Percentiles rank a stretch among this genome's conserved stretches.
These are phyloP conservation scores for Tolypocladium cylindrosporum DNA, from an alignment of 2,329 filamentous ascomycete genomes.

Conservation along the genomic window DNA sequence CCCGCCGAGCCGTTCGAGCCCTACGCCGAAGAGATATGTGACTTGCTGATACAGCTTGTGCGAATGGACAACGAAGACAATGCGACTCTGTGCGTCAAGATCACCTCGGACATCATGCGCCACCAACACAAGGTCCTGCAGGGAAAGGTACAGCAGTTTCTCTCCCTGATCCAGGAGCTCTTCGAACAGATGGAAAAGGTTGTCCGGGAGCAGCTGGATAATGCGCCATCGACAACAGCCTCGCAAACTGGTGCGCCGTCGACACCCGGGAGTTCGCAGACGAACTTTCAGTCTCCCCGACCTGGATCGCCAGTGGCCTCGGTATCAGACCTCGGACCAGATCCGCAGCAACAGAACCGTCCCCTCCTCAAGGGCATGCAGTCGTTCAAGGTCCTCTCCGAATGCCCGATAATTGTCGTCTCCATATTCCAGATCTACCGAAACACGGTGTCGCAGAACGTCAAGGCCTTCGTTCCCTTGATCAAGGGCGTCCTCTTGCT, in stretches of 20 bases:
- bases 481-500: conserved; percentile 85
- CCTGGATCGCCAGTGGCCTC: conserved; percentile 84
- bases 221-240: conserved; percentile 45
- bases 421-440: conserved; percentile 95
- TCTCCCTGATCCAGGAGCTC: conserved; percentile 87
- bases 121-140: conserved; percentile 76
- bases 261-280: conserved; percentile 53
- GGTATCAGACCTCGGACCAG: conserved; percentile 68
- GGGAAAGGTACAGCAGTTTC: conserved; percentile 76
- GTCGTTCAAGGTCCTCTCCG: conserved; percentile 95
- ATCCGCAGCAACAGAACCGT: conserved; percentile 70
- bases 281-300: conserved; percentile 77
- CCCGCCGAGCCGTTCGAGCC: conserved; percentile 76
- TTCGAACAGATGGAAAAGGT: conserved; percentile 93
- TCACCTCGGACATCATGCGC: conserved; percentile 91
- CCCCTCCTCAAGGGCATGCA: conserved; percentile 89
- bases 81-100: conserved; percentile 96
- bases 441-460: conserved; percentile 67
- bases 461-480: conserved; percentile 83
- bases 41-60: conserved; percentile 81
- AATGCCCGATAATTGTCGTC: conserved; percentile 97
- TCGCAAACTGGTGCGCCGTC: conserved; percentile 51
- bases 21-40: conserved; percentile 80
- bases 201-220: conserved; percentile 91
- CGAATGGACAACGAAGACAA: conserved; percentile 96